Evolutionary conservation across 2,329 filamentous ascomycete species (phyloP).

Genomic region (Ilyonectria mors-panacis): DNA sequence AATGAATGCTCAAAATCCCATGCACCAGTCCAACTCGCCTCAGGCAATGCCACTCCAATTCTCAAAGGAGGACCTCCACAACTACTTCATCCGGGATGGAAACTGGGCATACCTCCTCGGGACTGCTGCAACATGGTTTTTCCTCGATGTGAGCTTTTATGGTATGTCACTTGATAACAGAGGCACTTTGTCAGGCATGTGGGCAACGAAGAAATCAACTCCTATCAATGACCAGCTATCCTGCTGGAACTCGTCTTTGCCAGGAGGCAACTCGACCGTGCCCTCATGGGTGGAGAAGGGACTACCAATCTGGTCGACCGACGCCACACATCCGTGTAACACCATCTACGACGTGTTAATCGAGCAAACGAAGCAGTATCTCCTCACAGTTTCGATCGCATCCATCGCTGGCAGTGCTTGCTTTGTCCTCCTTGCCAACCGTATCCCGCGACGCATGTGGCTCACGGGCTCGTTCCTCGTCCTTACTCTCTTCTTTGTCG

Average conservation of each 20-base stretch:
- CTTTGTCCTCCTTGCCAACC: slow-evolving; percentile 64
- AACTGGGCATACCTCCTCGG: slow-evolving; percentile 56
- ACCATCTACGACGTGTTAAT: slow-evolving; percentile 67
- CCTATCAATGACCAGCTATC: slow-evolving; percentile 55
- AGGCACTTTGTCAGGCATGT: slow-evolving; percentile 55
- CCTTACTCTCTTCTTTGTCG: slow-evolving; percentile 62
- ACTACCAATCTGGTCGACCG: slow-evolving; percentile 66
- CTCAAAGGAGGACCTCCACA: slow-evolving; percentile 62
- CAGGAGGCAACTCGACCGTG: slow-evolving; percentile 60
- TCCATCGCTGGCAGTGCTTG: slow-evolving; percentile 66
- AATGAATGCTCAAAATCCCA: slow-evolving; percentile 42
- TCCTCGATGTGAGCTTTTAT: slow-evolving; percentile 70
- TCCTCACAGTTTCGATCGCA: slow-evolving; percentile 66
- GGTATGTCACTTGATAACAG: slow-evolving; percentile 65
- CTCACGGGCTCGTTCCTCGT: slow-evolving; percentile 65
- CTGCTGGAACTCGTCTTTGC: slow-evolving; percentile 65
- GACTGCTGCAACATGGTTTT: slow-evolving; percentile 65
- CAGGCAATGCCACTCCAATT: slow-evolving; percentile 63
- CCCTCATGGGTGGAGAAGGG: slow-evolving; percentile 57
- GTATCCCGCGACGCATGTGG: slow-evolving; percentile 64
- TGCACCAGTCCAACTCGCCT: slow-evolving; percentile 50
- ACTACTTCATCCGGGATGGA: slow-evolving; percentile 63
- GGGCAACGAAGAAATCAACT: slow-evolving; percentile 54
- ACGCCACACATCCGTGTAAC: slow-evolving; percentile 63
- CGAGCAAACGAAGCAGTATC: slow-evolving; percentile 67